Evolutionary conservation across 148 eudicot species (phyloP), one percentile per base, ranked within the genome.

Genomic region (Oxyria digyna): DNA sequence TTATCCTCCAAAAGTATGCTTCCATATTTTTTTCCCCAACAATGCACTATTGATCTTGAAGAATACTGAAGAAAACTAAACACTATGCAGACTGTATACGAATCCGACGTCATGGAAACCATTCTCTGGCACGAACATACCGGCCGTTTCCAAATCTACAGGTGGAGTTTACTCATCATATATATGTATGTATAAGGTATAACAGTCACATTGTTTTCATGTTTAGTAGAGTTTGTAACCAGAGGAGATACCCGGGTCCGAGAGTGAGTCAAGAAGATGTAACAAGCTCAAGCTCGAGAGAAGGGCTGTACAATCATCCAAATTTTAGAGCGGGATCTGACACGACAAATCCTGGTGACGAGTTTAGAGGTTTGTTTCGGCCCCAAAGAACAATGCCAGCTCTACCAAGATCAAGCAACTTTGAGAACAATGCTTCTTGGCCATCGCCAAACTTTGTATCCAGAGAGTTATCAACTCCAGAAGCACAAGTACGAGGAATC

Each of bases 31-130:
- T 38, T 10, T 38, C 41, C 41, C 41, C 41, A 38, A 38, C 41
- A 38, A 46, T 46, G n/a, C 20, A 46, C 40, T 62, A n/a, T 0
- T 4, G 1, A 35, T 32, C 40, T 32, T 62, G 0, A n/a, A n/a
- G 10, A 13, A 5, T 29, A 6, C 37, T 38, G 41, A 1, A 62
- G 37, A 35, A 10, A n/a, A n/a, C 32, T 12, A 14, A 15, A 35
- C 11, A 11, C 15, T 62, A n/a, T 31, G 67, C 67, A 62, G 67
- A 62, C 40, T 62, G 41, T 62, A n/a, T 62, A 31, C 18, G 40
- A 31, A 62, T 62, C 41, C 32, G 67, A 63, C 31, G 15, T 63
- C 12, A 27, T 31, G 10, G 37, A 63, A 31, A 31, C 18, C 18
- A 1, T 0, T n/a, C 21, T 63, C n/a, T 63, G 67, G 67, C 67